Evolutionary conservation across 371 early-diverging fungal genomes (phyloP).

Genomic region (Mucor ambiguus): DNA sequence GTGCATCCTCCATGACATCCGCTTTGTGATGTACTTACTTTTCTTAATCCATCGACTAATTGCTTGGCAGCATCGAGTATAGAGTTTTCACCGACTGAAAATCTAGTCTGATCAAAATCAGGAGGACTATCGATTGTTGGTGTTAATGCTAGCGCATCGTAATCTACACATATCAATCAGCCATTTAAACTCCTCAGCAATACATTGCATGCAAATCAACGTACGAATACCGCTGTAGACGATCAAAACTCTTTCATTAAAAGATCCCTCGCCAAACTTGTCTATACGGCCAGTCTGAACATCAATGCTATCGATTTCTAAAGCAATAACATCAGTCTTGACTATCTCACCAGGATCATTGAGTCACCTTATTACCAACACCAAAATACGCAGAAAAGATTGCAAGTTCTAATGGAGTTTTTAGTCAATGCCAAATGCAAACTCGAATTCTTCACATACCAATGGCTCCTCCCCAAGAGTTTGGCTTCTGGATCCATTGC

Average conservation of each 20-base stretch:
- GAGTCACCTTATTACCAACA: slow-evolving; percentile 39
- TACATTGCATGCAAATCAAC: slow-evolving; percentile 4
- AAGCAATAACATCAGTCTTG: background rate
- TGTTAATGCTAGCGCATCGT: slow-evolving; percentile 60
- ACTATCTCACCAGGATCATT: background rate
- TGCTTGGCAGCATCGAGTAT: slow-evolving; percentile 44
- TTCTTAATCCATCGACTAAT: slow-evolving; percentile 43
- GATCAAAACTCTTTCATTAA: slow-evolving; percentile 49
- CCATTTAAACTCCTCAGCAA: background rate
- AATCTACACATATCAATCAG: slow-evolving; percentile 36
- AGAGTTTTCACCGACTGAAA: slow-evolving; percentile 35
- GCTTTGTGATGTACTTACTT: slow-evolving; percentile 27
- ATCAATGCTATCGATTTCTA: slow-evolving; percentile 67
- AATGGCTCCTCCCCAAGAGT: slow-evolving; percentile 67
- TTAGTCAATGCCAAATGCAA: background rate
- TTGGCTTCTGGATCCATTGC: slow-evolving; percentile 53
- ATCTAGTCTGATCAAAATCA: slow-evolving; percentile 61
- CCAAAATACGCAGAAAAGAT: slow-evolving; percentile 57
- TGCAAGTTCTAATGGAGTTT: slow-evolving; percentile 44
- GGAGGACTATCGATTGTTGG: slow-evolving; percentile 44
- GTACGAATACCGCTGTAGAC: slow-evolving; percentile 69
- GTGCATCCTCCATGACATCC: too few relatives aligned
- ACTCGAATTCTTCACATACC: slow-evolving; percentile 32
- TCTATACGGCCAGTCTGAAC: slow-evolving; percentile 60
- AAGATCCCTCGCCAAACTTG: slow-evolving; percentile 59